A percentile compares a stretch with the other conserved stretches of the same genome.
phyloP scores from a whole-genome alignment of 371 early-diverging fungal genomes.

The Enteropsectra breve region DNA sequence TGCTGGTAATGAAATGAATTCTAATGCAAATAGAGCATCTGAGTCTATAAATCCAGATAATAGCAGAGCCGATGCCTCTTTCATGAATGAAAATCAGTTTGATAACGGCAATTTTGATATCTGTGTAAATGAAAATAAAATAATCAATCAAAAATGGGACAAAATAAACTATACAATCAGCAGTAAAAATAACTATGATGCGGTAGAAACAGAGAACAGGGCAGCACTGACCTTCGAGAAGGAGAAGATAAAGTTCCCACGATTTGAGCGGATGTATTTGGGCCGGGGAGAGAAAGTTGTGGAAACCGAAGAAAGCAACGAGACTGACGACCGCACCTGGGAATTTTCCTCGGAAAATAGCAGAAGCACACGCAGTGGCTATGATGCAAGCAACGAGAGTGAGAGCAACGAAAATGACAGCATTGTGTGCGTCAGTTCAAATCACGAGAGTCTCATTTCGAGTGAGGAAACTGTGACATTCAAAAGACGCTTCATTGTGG shows the following conservation, averaged over 20 bases:
- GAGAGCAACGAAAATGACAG: neutral
- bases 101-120: no score
- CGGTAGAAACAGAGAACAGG: neutral
- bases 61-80: no score
- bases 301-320: neutral
- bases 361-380: neutral
- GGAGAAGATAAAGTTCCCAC: neutral
- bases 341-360: neutral
- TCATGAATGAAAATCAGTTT: no score
- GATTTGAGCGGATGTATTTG: neutral
- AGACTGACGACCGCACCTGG: neutral
- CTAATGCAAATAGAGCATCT: neutral
- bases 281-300: neutral
- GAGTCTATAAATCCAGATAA: neutral
- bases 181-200: neutral
- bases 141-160: neutral
- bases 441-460: neutral
- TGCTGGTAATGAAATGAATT: neutral
- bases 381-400: neutral
- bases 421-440: neutral
- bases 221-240: neutral
- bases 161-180: neutral
- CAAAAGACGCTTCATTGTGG: neutral
- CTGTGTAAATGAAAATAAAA: neutral
- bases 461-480: slow-evolving; percentile 1